These are phyloP conservation scores for Macrocybe sp. DNA, from an alignment of 1,284 basidiomycete species.

Conservation along the genomic window DNA sequence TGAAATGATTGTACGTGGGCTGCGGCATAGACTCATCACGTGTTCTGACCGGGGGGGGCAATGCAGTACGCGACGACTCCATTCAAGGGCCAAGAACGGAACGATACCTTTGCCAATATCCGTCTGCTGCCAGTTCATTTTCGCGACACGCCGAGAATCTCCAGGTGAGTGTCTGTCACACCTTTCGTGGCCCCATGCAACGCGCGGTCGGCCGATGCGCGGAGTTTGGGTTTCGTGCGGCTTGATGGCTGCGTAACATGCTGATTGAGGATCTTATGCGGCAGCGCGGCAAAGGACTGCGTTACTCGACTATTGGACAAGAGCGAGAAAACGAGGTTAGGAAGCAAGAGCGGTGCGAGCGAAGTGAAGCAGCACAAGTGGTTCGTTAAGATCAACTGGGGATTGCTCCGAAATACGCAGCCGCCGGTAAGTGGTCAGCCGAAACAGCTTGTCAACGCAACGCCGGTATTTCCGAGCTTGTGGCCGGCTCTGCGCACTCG, in stretches of 20 bases:
- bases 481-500: too few species aligned
- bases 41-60: conserved; percentile 19
- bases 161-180: conserved; percentile 53
- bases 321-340: conserved; percentile 85
- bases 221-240: conserved; percentile 14
- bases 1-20: conserved; percentile 94
- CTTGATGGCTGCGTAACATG: conserved; percentile 2
- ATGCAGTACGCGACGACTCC: conserved; percentile 92
- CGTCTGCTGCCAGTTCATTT: conserved; percentile 85
- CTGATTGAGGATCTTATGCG: conserved; percentile 16
- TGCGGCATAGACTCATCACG: conserved; percentile 28
- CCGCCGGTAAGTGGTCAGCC: conserved; percentile 71
- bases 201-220: conserved; percentile 21
- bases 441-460: too few species aligned
- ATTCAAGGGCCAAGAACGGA: conserved; percentile 95
- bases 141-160: conserved; percentile 82
- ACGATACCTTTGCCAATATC: conserved; percentile 96
- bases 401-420: conserved; percentile 85
- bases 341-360: conserved; percentile 90
- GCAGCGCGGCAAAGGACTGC: conserved; percentile 82
- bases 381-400: conserved; percentile 97
- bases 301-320: conserved; percentile 91
- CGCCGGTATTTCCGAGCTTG: too few species aligned
- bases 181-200: not conserved
- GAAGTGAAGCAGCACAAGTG: conserved; percentile 99